Evolutionary conservation across 2,329 filamentous ascomycete species (phyloP), one percentile per base, ranked within the genome.

Genomic region (Microdochium nivale): DNA sequence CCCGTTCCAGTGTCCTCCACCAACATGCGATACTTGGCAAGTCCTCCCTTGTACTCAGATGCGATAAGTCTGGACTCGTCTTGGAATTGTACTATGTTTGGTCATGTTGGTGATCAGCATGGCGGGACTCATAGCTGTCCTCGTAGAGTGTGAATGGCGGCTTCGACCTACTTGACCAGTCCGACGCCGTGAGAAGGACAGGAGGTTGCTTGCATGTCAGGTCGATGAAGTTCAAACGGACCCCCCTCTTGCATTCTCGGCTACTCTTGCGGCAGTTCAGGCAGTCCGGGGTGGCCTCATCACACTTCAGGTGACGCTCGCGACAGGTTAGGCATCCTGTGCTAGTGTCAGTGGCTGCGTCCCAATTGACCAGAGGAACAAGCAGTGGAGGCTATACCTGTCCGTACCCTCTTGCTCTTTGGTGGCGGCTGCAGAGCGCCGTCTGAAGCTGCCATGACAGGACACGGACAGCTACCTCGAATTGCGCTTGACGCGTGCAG

Each of bases 41-140:
- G 70, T 0, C 92, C 92, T 3, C 89, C 90, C 50, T 81, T 77
- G 66, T 97, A 97, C 65, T 96, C 90, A 1, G 88, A 92, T 7
- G 92, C 92, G 66, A 96, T 95, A 47, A 87, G 79, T 27, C 90
- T 80, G 23, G 91, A 96, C 65, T 97, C 90, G 64, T 96, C 92
- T 61, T 87, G 79, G 59, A 97, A 96, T 50, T 81, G 77, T 14
- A 96, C 82, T 79, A 65, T 10, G 32, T n/a, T n/a, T 49, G 16
- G 24, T 49, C 23, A 7, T 43, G 5, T 49, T 23, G 23, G 25
- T 19, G 14, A 11, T 30, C 11, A n/a, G 27, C 27, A 11, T 11
- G 27, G 5, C 27, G 5, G 11, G 27, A 30, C n/a, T n/a, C n/a
- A n/a, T n/a, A 21, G 44, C 35, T 19, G 9, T 49, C 60, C 35